Evolutionary conservation across 139 green algal genomes (phyloP), one percentile per base, ranked within the genome.

Genomic region (Nannochloris sp.): DNA sequence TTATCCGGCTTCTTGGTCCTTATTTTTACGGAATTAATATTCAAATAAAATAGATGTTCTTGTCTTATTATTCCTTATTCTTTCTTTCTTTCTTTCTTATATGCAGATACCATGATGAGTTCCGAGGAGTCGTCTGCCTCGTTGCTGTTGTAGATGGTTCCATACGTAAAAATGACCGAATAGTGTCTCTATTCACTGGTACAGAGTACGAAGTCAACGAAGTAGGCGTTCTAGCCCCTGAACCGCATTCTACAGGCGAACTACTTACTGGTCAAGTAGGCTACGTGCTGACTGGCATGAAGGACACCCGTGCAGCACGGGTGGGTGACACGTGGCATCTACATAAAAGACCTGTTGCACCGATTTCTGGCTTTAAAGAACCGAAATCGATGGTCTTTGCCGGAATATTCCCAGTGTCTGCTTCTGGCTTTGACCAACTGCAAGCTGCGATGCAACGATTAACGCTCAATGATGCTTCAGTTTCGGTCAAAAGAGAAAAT

Each of bases 271-370:
- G 88, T 0, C 87, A 93, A 69, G 88, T 96, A 33, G 89, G 89
- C n/a, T 96, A 95, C 67, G 59, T 95, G 54, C 86, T 98, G 31
- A 87, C 85, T 0, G 87, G 89, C 54, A 90, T 96, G 70, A 88
- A 89, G 64, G 86, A 78, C 54, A 87, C 88, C 1, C 74, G 76
- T 14, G 75, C 83, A 4, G 85, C 79, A 1, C 68, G 80, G 5
- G 83, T 95, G 61, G 89, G 89, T 12, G 89, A 96, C 82, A 96
- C 89, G 6, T 83, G 84, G 78, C 80, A 89, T 64, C 39, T 39
- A 25, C 62, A 12, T 9, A 54, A 30, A 74, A 68, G 35, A 30
- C 38, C 51, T 27, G 57, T 67, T 0, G 30, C 36, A 27, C 19
- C 36, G 0, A 65, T 90, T 54, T 76, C 81, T 2, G 88, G 89